Conservation (phyloP, 495 filamentous ascomycete genomes). For the Pyronema domesticum region DNA sequence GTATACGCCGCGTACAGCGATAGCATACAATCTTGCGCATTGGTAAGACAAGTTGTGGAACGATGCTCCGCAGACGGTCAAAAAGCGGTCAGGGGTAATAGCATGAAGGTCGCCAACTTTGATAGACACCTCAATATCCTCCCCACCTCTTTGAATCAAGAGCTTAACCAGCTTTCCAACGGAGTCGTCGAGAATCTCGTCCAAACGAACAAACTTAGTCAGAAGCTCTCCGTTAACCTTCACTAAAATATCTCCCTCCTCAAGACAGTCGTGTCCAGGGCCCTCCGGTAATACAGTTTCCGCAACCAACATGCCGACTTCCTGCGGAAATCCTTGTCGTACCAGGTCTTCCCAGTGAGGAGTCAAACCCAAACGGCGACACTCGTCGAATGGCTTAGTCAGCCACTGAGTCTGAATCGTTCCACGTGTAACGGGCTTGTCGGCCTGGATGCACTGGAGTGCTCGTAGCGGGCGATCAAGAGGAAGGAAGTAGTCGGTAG, state of each 20-base stretch:
- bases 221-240: conserved; percentile 88
- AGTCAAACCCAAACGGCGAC: conserved; percentile 69
- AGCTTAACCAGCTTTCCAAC: conserved; percentile 59
- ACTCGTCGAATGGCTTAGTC: conserved; percentile 94
- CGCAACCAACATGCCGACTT: conserved; percentile 91
- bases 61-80: conserved; percentile 77
- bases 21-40: conserved; percentile 80
- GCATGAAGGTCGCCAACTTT: conserved; percentile 77
- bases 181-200: conserved; percentile 77
- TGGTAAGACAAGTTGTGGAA: conserved; percentile 97
- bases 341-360: conserved; percentile 72
- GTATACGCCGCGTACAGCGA: conserved; percentile 79
- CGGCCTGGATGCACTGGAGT: conserved; percentile 63
- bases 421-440: conserved; percentile 57
- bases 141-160: conserved; percentile 69
- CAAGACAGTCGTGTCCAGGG: conserved; percentile 63
- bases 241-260: conserved; percentile 90
- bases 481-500: conserved; percentile 95
- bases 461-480: conserved; percentile 77
- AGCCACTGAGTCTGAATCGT: conserved; percentile 98
- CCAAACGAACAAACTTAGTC: conserved; percentile 84
- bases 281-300: conserved; percentile 88
- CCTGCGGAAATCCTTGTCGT: conserved; percentile 66
- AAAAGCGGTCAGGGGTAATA: conserved; percentile 91
- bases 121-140: conserved; percentile 72